A percentile compares a stretch with the other conserved stretches of the same genome.
Conservation (phyloP, 768 basidiomycete species). For the Chalciporus piperatus region DNA sequence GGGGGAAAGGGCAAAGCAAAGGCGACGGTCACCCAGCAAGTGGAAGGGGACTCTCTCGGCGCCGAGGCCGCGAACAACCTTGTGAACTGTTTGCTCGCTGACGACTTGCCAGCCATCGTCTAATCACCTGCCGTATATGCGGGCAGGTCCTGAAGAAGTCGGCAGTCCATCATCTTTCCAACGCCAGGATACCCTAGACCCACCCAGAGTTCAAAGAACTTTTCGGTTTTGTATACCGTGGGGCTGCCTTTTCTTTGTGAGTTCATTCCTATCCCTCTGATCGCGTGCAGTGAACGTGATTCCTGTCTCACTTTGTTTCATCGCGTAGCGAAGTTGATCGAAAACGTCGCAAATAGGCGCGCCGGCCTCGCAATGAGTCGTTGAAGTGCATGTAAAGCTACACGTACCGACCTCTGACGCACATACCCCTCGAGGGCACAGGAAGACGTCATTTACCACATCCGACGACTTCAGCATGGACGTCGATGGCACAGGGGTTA, state of each 20-base stretch:
- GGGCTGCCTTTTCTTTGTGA: constrained; percentile 40
- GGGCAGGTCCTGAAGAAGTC: constrained; percentile 38
- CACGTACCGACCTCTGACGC: constrained; percentile 24
- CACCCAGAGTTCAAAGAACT: constrained; percentile 42
- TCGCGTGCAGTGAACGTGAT: background rate
- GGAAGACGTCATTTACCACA: background rate
- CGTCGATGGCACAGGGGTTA: constrained; percentile 7
- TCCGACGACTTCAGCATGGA: background rate
- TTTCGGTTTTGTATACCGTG: constrained; percentile 39
- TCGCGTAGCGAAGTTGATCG: constrained; percentile 29
- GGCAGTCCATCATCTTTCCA: constrained; percentile 31
- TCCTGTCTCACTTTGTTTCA: background rate
- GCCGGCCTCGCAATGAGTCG: constrained; percentile 29
- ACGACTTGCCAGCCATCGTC: background rate
- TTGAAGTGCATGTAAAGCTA: constrained; percentile 37
- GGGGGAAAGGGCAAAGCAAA: constrained; percentile 39
- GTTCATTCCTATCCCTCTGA: constrained; percentile 6
- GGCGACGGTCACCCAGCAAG: constrained; percentile 27
- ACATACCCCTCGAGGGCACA: background rate
- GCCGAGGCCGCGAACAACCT: constrained; percentile 65
- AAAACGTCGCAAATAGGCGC: constrained; percentile 24
- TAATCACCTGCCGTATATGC: background rate
- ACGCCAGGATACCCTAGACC: constrained; percentile 33
- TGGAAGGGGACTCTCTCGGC: constrained; percentile 28
- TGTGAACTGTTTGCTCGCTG: constrained; percentile 35